phyloP scores from a whole-genome alignment of 345 rosid species.

The Triadica sebifera region DNA sequence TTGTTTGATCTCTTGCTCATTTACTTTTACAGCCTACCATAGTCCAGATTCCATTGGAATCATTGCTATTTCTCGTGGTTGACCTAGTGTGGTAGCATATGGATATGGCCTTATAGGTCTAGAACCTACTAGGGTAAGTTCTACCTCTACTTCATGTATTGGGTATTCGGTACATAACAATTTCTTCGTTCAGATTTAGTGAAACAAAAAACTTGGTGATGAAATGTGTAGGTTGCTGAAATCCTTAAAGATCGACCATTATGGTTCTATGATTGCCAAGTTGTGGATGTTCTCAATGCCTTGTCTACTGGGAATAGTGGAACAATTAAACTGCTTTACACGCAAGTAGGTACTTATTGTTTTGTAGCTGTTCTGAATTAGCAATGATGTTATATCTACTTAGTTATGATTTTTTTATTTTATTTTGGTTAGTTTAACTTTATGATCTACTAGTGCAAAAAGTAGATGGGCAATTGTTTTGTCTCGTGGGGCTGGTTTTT shows the following conservation, averaged over 20 bases:
- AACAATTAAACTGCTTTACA: slow-evolving; percentile 94
- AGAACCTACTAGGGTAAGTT: slow-evolving; percentile 94
- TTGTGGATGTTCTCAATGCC: slow-evolving; percentile 90
- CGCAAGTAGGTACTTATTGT: slow-evolving; percentile 57
- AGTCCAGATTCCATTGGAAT: slow-evolving; percentile 99
- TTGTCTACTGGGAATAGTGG: slow-evolving; percentile 97
- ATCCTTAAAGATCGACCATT: slow-evolving; percentile 97
- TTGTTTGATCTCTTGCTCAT: not conserved
- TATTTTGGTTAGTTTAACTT: slow-evolving; percentile 44
- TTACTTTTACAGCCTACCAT: slow-evolving; percentile 69
- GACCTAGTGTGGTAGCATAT: slow-evolving; percentile 99
- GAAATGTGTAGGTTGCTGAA: slow-evolving; percentile 72
- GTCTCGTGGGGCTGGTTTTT: too few species aligned
- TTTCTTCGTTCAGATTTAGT: not conserved
- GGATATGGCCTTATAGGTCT: slow-evolving; percentile 99
- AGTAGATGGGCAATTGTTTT: too few species aligned
- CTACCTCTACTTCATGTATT: not conserved
- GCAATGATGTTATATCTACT: too few species aligned
- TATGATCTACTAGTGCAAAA: too few species aligned
- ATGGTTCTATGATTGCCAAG: slow-evolving; percentile 99
- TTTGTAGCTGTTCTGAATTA: not conserved
- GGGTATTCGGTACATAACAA: not conserved
- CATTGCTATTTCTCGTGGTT: slow-evolving; percentile 99
- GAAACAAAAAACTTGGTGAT: not conserved
- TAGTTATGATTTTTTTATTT: slow-evolving; percentile 9